These are phyloP conservation scores for Tetrapisispora iriomotensis DNA, from an alignment of 805 yeast genomes.

Conservation along the genomic window DNA sequence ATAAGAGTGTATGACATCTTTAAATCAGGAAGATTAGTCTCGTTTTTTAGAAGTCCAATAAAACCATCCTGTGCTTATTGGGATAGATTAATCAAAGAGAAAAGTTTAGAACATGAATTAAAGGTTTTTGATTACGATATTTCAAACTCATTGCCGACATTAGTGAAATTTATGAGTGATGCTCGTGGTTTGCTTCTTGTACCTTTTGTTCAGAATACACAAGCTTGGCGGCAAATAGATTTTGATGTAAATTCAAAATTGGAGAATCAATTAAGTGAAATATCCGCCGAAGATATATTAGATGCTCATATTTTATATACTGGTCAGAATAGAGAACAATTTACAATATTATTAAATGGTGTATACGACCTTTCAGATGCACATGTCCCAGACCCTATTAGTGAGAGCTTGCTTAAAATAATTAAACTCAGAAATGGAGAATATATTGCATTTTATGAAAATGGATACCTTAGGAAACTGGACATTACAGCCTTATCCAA, in stretches of 20 bases:
- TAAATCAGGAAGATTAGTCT: constrained; percentile 17
- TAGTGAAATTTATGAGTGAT: constrained; percentile 16
- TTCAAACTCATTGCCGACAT: constrained; percentile 13
- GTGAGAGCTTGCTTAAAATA: neutral
- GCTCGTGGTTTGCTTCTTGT: constrained; percentile 9
- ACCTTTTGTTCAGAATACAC: constrained; percentile 10
- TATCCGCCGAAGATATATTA: constrained; percentile 1
- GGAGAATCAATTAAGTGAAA: neutral
- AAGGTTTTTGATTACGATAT: constrained; percentile 13
- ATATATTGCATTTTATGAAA: constrained; percentile 7
- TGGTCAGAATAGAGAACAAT: constrained; percentile 4
- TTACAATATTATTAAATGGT: constrained; percentile 14
- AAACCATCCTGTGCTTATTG: constrained; percentile 9
- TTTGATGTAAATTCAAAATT: neutral
- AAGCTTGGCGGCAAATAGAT: constrained; percentile 11
- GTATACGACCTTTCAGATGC: constrained; percentile 5
- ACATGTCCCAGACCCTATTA: neutral
- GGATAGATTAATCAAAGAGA: constrained; percentile 10
- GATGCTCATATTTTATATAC: constrained; percentile 18
- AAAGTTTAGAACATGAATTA: neutral
- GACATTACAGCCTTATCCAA: constrained; percentile 5
- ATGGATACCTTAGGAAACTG: constrained; percentile 7
- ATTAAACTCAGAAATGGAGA: neutral
- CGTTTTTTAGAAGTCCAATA: constrained; percentile 9
- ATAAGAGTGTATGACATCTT: constrained; percentile 41